Base-by-base conservation (phyloP, 2,329 filamentous ascomycete species). In the Hypoxylon sp. region DNA sequence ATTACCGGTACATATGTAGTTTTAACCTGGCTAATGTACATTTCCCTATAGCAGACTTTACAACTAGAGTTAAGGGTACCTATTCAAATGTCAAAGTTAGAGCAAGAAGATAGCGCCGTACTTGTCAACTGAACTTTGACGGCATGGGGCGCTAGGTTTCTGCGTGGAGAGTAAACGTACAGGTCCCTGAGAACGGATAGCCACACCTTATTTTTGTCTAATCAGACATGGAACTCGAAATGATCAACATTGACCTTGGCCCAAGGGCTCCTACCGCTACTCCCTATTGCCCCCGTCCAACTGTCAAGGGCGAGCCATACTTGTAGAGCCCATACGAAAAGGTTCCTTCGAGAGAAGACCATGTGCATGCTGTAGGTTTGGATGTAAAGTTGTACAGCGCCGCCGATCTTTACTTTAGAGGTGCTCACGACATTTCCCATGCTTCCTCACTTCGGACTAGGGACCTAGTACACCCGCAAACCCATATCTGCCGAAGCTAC, bases 391-490 rank as follows among this genome's bases (percentile, higher is more conserved):
- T 59, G 36, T 52, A 61, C 57, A 42, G 20, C 48, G 6, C 20
- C 44, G 56, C 20, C 33, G 38, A 60, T 48, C 32, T 14, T 49
- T 46, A 48, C 42, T 54, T 40, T 16, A 22, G 49, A 40, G 4
- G 44, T 33, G 18, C 26, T 38, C 56, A 52, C 48, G 20, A 32
- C 38, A 18, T 46, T 14, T 28, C 22, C 20, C 45, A 32, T 32
- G n/a, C 28, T 28, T 53, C 26, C 50, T 53, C 50, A 42, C 50
- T 42, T 28, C 30, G 53, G 18, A 24, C 42, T 44, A 38, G 32
- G 49, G 33, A 28, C 33, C 45, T 46, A 46, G 44, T 26, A 46
- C 22, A n/a, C 22, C 22, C 44, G 14, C 44, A 40, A 38, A 18
- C 12, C 4, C 40, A 36, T 16, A 55, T 46, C 16, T 26, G 28